phyloP scores from a whole-genome alignment of 352 stramenopile genomes.

The Phytophthora sojae region DNA sequence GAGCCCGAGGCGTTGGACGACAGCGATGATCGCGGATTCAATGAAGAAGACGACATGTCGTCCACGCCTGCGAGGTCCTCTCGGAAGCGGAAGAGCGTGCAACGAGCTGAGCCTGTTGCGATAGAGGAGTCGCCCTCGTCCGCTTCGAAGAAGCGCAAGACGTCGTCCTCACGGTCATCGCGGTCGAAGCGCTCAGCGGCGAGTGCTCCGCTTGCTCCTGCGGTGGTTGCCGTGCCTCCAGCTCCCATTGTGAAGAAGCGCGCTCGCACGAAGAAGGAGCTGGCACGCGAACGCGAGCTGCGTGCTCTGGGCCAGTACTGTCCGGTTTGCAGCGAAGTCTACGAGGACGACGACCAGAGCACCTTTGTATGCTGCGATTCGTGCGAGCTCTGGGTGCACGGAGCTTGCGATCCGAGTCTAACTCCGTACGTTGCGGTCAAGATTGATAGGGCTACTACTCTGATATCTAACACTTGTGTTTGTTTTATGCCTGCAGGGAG shows the following conservation, averaged over 20 bases:
- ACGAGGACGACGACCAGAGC: conserved; percentile 87
- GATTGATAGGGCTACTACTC: background rate
- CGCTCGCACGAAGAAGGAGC: conserved; percentile 67
- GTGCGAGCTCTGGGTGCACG: conserved; percentile 90
- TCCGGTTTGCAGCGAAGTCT: conserved; percentile 84
- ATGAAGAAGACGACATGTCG: conserved; percentile 21
- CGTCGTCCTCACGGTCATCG: conserved; percentile 28
- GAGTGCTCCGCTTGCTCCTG: conserved; percentile 23
- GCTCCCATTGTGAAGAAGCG: conserved; percentile 52
- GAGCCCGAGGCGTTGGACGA: conserved; percentile 16
- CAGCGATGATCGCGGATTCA: conserved; percentile 1
- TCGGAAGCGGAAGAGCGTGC: conserved; percentile 39
- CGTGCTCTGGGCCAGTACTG: conserved; percentile 87
- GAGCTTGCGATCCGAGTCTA: conserved; percentile 71
- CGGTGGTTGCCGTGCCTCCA: conserved; percentile 21
- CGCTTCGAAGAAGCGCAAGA: conserved; percentile 44
- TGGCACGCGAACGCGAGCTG: conserved; percentile 76
- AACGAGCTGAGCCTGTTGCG: conserved; percentile 25
- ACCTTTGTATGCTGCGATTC: conserved; percentile 91
- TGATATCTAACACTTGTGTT: conserved; percentile 20
- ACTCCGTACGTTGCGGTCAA: conserved; percentile 56
- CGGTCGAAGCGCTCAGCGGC: conserved; percentile 23
- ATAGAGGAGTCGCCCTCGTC: conserved; percentile 30
- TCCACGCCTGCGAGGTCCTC: conserved; percentile 24
- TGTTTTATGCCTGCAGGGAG: conserved; percentile 36